Base-by-base conservation (phyloP, 2,329 filamentous ascomycete genomes). In the Stagonosporopsis rhizophila region DNA sequence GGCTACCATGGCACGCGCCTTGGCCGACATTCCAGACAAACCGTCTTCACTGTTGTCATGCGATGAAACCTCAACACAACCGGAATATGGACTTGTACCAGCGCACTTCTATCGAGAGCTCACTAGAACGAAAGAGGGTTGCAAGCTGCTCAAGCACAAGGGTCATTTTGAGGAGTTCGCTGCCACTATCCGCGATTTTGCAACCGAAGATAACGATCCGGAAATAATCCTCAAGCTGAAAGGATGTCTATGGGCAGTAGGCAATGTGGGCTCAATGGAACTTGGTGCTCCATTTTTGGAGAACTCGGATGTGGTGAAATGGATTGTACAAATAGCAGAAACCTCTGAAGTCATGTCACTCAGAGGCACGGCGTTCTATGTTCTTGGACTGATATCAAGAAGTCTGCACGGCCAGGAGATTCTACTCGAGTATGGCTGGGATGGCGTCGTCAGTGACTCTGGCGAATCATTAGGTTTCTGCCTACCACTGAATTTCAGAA, bases 231-330 rank as follows among this genome's bases (percentile, higher is more conserved):
- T 92, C 56, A 98, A 97, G 73, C 92, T 98, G 62, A 99, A 99
- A 75, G 95, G 93, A 7, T 97, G 92, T 72, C 82, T 99, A 44
- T 99, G 95, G 95, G 95, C 95, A 0, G 92, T 99, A 1, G 95
- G 95, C 22, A 99, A 99, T 67, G 94, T 99, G 34, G 95, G 95
- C 0, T 97, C 93, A 0, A 98, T 99, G 93, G 94, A 98, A 68
- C 86, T 97, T 1, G 95, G 95, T 1, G 94, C 94, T 1, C 92
- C 92, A 0, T 99, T 99, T 74, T 82, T 99, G 3, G 95, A 97
- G 76, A 88, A 90, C 52, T 91, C 87, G 34, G 91, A 97, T 63
- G 92, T 98, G 34, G 92, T 98, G 17, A 86, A 89, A 69, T 86
- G 89, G 60, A 94, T 99, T 60, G 87, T 98, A 42, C 83, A 87